Conservation (phyloP, 768 basidiomycete genomes). For the Mycena alexandri region DNA sequence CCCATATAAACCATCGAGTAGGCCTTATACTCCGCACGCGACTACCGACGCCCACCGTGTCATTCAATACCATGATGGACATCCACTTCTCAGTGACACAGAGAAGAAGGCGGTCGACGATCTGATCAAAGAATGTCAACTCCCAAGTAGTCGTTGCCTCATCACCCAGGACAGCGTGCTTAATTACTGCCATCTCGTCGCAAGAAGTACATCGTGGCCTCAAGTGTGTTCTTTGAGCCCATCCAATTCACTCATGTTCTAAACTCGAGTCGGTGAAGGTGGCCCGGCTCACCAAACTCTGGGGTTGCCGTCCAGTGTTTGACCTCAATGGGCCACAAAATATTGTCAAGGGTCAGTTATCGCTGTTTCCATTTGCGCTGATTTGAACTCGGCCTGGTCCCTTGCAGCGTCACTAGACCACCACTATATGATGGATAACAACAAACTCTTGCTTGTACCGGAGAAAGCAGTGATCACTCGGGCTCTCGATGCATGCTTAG, state of each 20-base stretch:
- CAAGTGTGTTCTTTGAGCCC: not conserved
- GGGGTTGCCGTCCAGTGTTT: not conserved
- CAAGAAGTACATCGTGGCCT: not conserved
- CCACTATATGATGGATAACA: constrained; percentile 10
- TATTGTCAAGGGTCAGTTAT: constrained; percentile 1
- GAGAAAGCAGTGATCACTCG: not conserved
- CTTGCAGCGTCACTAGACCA: not conserved
- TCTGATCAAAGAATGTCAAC: not conserved
- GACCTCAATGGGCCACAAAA: constrained; percentile 1
- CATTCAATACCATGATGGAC: not conserved
- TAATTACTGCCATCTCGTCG: constrained; percentile 5
- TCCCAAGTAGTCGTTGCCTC: constrained; percentile 1
- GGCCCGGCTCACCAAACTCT: not conserved
- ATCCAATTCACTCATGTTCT: not conserved
- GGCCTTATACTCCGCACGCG: too few species aligned
- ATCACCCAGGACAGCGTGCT: not conserved
- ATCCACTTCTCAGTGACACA: not conserved
- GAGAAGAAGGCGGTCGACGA: not conserved
- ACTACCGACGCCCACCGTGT: not conserved
- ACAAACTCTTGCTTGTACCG: not conserved
- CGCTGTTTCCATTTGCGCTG: too few species aligned
- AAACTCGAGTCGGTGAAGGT: not conserved
- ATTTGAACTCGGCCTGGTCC: not conserved
- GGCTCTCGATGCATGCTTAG: too few species aligned
- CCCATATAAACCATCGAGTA: too few species aligned